Percentiles rank a stretch among this genome's conserved stretches.
Conservation (phyloP, 2,329 filamentous ascomycete genomes). For the Paraphoma sp. region DNA sequence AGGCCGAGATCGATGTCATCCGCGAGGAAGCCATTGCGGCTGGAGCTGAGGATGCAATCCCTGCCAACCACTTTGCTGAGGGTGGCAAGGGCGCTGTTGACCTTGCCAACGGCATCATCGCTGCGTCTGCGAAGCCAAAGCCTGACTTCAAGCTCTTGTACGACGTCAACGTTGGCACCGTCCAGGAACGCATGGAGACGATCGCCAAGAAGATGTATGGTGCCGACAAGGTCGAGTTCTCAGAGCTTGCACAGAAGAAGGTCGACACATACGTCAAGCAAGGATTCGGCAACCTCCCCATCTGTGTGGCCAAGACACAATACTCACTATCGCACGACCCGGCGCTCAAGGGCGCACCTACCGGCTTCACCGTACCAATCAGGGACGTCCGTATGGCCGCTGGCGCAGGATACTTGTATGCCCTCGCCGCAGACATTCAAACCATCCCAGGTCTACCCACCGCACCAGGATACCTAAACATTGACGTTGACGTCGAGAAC, state of each 20-base stretch:
- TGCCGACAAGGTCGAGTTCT: slow-evolving; percentile 87
- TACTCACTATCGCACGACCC: slow-evolving; percentile 96
- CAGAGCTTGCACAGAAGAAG: slow-evolving; percentile 93
- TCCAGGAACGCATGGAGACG: slow-evolving; percentile 87
- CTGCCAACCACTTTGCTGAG: slow-evolving; percentile 96
- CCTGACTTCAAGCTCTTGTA: slow-evolving; percentile 85
- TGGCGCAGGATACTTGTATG: slow-evolving; percentile 82
- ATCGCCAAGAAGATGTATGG: slow-evolving; percentile 97
- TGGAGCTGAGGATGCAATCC: slow-evolving; percentile 90
- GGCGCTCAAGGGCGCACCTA: slow-evolving; percentile 90
- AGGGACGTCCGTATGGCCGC: slow-evolving; percentile 92
- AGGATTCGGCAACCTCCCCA: slow-evolving; percentile 89
- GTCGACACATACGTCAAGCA: slow-evolving; percentile 93
- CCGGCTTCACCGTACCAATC: slow-evolving; percentile 93
- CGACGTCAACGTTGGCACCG: slow-evolving; percentile 69
- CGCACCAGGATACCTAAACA: slow-evolving; percentile 92
- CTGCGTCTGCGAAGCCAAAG: slow-evolving; percentile 79
- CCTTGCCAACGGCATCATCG: slow-evolving; percentile 84
- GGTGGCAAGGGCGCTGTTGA: slow-evolving; percentile 90
- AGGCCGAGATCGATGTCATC: slow-evolving; percentile 87
- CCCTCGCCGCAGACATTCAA: slow-evolving; percentile 95
- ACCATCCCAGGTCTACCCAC: slow-evolving; percentile 96
- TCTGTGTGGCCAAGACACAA: slow-evolving; percentile 98
- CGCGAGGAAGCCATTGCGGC: slow-evolving; percentile 90
- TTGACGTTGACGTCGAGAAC: slow-evolving; percentile 69